A percentile compares a stretch with the other conserved stretches of the same genome.
These are phyloP conservation scores for Penicillium sp. DNA, from an alignment of 2,329 filamentous ascomycete species.

Conservation along the genomic window DNA sequence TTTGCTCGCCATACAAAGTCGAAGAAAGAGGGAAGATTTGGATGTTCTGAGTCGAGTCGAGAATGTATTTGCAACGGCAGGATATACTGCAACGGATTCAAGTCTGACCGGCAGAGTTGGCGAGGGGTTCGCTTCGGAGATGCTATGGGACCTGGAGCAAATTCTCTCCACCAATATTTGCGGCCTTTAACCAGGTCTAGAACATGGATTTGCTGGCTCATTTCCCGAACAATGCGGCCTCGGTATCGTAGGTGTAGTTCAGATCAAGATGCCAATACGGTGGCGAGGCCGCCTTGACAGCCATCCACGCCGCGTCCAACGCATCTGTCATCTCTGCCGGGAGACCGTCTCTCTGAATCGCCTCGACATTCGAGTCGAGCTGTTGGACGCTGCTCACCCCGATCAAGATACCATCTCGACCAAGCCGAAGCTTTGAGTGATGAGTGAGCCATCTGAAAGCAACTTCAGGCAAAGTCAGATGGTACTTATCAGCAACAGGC, in stretches of 20 bases:
- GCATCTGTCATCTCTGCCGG: background rate
- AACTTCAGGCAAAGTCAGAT: background rate
- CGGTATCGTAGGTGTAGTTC: conserved; percentile 4
- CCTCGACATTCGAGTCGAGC: background rate
- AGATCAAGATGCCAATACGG: conserved; percentile 5
- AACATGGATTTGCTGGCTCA: too few species aligned
- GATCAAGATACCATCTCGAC: conserved; percentile 1
- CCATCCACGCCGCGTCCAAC: conserved; percentile 1
- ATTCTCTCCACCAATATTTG: background rate
- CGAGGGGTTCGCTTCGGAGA: background rate
- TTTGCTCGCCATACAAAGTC: conserved; percentile 1
- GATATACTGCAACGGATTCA: background rate
- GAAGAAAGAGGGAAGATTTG: background rate
- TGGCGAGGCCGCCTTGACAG: background rate
- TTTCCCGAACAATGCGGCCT: background rate
- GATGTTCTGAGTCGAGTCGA: background rate
- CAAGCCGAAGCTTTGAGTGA: background rate
- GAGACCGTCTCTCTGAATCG: background rate
- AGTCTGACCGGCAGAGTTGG: background rate
- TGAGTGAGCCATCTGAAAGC: conserved; percentile 6
- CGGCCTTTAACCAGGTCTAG: background rate
- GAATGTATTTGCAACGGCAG: background rate
- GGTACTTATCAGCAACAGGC: background rate
- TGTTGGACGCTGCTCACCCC: conserved; percentile 1
- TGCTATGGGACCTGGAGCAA: background rate